Base-by-base conservation (phyloP, 148 eudicot genomes). In the Rhododendron mucronatum region DNA sequence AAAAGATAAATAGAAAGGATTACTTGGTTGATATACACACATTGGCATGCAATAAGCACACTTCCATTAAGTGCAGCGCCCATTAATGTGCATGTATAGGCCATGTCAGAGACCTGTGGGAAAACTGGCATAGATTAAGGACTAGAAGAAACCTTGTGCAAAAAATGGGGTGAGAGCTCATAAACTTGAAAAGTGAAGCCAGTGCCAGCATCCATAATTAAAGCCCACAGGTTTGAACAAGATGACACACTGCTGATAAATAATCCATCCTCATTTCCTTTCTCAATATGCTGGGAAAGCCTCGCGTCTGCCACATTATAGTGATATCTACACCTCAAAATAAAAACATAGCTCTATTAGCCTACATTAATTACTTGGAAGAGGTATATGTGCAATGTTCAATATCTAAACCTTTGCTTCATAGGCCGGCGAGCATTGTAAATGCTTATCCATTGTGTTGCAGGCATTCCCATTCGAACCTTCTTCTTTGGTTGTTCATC, bases 141-240 rank as follows among this genome's bases (percentile, higher is more conserved):
- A 53, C 55, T 8, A 51, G 33, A 45, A 55, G 61, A 50, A 35
- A 97, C 99, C 99, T 97, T 97, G 88, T 92, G 96, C 85, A 97
- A 95, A 78, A 97, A 97, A 82, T 85, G 80, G 73, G 99, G 96
- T 21, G 98, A 95, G 48, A 95, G 90, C 84, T 97, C 94, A 88
- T 95, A 95, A 88, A 94, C 94, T 93, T 97, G 99, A 83, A 87
- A 83, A 85, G 82, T 83, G 85, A 97, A 97, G 41, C 98, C 99
- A 85, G 98, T 95, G 81, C 98, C 98, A 74, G 99, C 98, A 91
- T 97, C 99, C 99, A 97, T 97, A 77, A 97, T 95, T 86, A 95
- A 71, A 82, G 99, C 98, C 99, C 99, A 97, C 20, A 97, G 88
- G 83, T 91, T 94, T 82, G 92, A 82, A 88, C 90, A 93, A 80